These are phyloP conservation scores for Rhizoclosmatium sp. DNA, from an alignment of 192 early-diverging fungal species.

Conservation along the genomic window DNA sequence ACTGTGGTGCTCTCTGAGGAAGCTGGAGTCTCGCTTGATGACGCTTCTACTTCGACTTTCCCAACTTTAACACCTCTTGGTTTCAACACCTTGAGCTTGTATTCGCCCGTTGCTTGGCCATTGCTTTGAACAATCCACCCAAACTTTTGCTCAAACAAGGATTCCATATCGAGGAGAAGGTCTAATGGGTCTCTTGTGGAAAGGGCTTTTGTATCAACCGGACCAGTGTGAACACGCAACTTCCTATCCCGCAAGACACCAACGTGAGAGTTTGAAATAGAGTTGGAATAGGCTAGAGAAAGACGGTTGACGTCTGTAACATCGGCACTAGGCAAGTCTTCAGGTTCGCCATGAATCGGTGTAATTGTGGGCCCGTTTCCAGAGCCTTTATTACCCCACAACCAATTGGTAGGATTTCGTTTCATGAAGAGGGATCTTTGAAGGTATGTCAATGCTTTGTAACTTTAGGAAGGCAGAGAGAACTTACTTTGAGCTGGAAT, in stretches of 20 bases:
- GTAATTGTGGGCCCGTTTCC: neutral
- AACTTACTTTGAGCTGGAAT: too few relatives aligned
- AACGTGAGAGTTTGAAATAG: neutral
- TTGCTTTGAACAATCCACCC: constrained; percentile 36
- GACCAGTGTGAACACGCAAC: constrained; percentile 26
- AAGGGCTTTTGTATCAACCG: constrained; percentile 33
- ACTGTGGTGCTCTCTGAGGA: neutral
- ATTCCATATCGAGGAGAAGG: constrained; percentile 26
- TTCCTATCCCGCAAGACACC: constrained; percentile 6
- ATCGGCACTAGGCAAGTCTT: neutral
- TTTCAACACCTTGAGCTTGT: constrained; percentile 32
- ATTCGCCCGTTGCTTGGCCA: constrained; percentile 16
- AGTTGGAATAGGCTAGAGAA: neutral
- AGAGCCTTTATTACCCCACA: neutral
- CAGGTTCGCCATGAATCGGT: neutral
- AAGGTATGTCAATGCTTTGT: neutral
- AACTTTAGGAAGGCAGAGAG: too few relatives aligned
- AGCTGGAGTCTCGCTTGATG: neutral
- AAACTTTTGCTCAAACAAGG: constrained; percentile 19
- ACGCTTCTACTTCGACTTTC: neutral
- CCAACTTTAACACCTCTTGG: constrained; percentile 29
- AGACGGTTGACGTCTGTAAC: neutral
- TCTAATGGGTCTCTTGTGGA: constrained; percentile 30
- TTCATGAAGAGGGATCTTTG: neutral
- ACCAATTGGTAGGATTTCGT: neutral